Base-by-base conservation (phyloP, 176 grass and related monocot genomes). In the Microstegium vimineum region DNA sequence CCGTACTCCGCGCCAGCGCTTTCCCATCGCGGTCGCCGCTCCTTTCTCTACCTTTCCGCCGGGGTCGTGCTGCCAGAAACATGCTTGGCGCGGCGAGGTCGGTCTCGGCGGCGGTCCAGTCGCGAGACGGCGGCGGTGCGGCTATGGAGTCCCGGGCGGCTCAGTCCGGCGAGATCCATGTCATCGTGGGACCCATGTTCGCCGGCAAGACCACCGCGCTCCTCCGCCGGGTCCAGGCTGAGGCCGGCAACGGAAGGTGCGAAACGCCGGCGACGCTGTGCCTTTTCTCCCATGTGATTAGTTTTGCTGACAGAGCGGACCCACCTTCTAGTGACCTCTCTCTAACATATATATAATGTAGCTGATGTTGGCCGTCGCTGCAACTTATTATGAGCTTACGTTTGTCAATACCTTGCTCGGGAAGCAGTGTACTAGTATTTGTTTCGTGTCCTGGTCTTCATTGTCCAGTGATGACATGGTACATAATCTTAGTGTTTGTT, bases 121-220 rank as follows among this genome's bases (percentile, higher is more conserved):
- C 69, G 35, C 69, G 47, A 30, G 1, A 23, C 38, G 69, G 62
- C 26, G 74, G 33, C 33, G 69, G 65, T 20, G 30, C 22, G 8
- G 27, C 1, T 38, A 82, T 78, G 81, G 87, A 89, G 41, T 76
- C 10, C 83, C 71, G 61, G 18, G 75, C 33, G 5, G 69, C 20
- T 40, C 57, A 82, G n/a, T 88, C 85, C 9, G 95, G 95, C 4
- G 87, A 98, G 85, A 93, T 98, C 87, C 95, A 98, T 22, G 86
- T 95, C 67, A 98, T 98, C 33, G 66, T 98, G 5, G 92, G 92
- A 8, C 92, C 89, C 36, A 98, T 93, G 95, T 95, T 98, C 75
- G 87, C 95, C 1, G 92, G 92, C n/a, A 98, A 98, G 84, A 95
- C 95, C 66, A 95, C 92, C 1, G 89, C 92, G 16, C 89, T 98